These are phyloP conservation scores for Penicillium parvum DNA, from an alignment of 495 filamentous ascomycete genomes.

Conservation along the genomic window DNA sequence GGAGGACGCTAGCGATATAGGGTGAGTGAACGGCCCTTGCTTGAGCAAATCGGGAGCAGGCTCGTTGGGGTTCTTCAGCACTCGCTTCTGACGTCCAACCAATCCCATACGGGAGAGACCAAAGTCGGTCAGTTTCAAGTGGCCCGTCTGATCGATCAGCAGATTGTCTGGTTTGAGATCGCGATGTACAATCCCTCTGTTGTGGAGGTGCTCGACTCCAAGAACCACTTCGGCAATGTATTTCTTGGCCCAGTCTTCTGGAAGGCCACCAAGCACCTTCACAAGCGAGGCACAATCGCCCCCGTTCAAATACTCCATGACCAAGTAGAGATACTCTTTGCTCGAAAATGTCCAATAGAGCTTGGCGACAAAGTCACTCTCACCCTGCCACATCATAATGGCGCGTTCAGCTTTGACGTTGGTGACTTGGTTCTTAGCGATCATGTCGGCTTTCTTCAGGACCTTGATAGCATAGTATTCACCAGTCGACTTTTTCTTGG, in stretches of 20 bases:
- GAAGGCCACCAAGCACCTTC: slow-evolving; percentile 83
- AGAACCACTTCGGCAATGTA: slow-evolving; percentile 94
- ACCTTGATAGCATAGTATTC: slow-evolving; percentile 99
- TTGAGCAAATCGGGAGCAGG: slow-evolving; percentile 86
- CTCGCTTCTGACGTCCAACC: slow-evolving; percentile 91
- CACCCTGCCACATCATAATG: slow-evolving; percentile 99
- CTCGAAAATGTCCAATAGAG: slow-evolving; percentile 99
- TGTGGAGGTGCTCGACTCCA: slow-evolving; percentile 92
- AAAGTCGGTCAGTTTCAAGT: slow-evolving; percentile 96
- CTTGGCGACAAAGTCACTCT: slow-evolving; percentile 98
- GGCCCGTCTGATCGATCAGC: slow-evolving; percentile 93
- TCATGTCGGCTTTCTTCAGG: slow-evolving; percentile 98
- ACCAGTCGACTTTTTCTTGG: slow-evolving; percentile 96
- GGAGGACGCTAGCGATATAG: slow-evolving; percentile 82
- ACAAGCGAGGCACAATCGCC: slow-evolving; percentile 96
- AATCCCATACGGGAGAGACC: slow-evolving; percentile 96
- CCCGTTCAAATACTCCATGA: slow-evolving; percentile 99
- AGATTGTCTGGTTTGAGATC: slow-evolving; percentile 97
- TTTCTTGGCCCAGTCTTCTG: slow-evolving; percentile 96
- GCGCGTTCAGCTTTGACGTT: slow-evolving; percentile 98
- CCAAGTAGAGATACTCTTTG: slow-evolving; percentile 97
- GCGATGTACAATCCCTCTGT: slow-evolving; percentile 89
- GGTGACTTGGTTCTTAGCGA: slow-evolving; percentile 98
- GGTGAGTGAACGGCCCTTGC: slow-evolving; percentile 82
- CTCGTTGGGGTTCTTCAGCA: slow-evolving; percentile 75